Evolutionary conservation across 176 grass and related monocot species (phyloP), one percentile per base, ranked within the genome.

Genomic region (Chloris gayana): DNA sequence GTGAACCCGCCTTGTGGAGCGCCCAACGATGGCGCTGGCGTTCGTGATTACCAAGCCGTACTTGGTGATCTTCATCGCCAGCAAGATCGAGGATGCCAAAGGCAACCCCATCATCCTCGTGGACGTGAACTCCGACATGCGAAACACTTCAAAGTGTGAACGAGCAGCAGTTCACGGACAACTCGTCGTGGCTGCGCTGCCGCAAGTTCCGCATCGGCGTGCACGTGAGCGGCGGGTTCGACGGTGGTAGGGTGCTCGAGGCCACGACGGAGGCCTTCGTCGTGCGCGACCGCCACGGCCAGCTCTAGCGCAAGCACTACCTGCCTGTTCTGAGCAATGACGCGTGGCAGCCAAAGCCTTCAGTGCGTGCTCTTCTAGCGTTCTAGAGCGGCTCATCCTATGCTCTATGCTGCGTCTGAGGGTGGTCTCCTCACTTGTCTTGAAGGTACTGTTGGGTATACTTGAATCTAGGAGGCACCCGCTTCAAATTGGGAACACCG

Each of bases 231-330:
- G 77, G 42, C 72, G 50, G 50, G 19, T 76, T 45, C 57, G 66
- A 76, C 14, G 93, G 87, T 12, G 47, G 42, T 13, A 84, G 90
- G 54, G 80, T 96, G 35, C 65, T 67, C 57, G 97, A 99, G 89
- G 97, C 89, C 72, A 85, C 96, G 69, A 96, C 91, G 0, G 85
- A 78, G 0, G 46, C 87, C 15, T 99, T 99, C 72, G 64, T 64
- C 0, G 97, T 99, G 67, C 77, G 92, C 5, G 97, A 99, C 51
- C 97, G 96, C 82, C 72, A 93, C 1, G 96, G 96, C 3, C 92
- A 95, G 89, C 86, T 91, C 41, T 99, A 99, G 82, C 81, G 64
- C 46, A 99, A 99, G 83, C 95, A 91, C 60, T 85, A 98, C 81
- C 95, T 92, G 14, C 95, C 95, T 15, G 18, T 33, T 21, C 85